phyloP scores from a whole-genome alignment of 2,329 filamentous ascomycete species.

The Penicillium thymicola region DNA sequence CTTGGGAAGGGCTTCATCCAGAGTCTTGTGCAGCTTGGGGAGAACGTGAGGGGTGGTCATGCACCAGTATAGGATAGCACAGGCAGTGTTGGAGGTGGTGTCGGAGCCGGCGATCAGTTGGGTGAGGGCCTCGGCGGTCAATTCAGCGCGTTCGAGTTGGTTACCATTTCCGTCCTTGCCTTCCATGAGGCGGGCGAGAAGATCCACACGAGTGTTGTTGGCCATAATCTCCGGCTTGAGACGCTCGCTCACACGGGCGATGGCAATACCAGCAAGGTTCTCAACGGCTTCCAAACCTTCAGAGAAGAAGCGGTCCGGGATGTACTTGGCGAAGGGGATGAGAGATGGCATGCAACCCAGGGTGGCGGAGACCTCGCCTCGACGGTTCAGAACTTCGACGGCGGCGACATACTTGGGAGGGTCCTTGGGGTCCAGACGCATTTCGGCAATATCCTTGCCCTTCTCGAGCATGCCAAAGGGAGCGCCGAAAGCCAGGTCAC shows the following conservation, averaged over 20 bases:
- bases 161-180: slow-evolving; percentile 77
- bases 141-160: slow-evolving; percentile 70
- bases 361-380: slow-evolving; percentile 80
- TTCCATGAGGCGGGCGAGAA: slow-evolving; percentile 80
- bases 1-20: slow-evolving; percentile 66
- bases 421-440: slow-evolving; percentile 59
- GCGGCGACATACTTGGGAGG: slow-evolving; percentile 69
- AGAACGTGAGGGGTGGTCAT: slow-evolving; percentile 68
- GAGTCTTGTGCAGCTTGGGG: slow-evolving; percentile 67
- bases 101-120: slow-evolving; percentile 76
- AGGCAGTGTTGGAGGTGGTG: slow-evolving; percentile 69
- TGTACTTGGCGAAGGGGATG: slow-evolving; percentile 74
- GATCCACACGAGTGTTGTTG: slow-evolving; percentile 66
- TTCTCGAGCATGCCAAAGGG: slow-evolving; percentile 80
- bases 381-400: slow-evolving; percentile 82
- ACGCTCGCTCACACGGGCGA: slow-evolving; percentile 72
- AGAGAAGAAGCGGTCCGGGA: slow-evolving; percentile 79
- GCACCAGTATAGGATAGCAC: slow-evolving; percentile 77
- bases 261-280: slow-evolving; percentile 81
- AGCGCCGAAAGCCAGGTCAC: slow-evolving; percentile 65
- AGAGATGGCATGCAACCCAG: slow-evolving; percentile 71
- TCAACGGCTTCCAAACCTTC: slow-evolving; percentile 71
- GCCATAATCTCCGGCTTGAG: slow-evolving; percentile 63
- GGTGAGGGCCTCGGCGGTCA: slow-evolving; percentile 84
- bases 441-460: slow-evolving; percentile 73